Base-by-base conservation (phyloP, 306 rosid species). In the Coriaria nepalensis region DNA sequence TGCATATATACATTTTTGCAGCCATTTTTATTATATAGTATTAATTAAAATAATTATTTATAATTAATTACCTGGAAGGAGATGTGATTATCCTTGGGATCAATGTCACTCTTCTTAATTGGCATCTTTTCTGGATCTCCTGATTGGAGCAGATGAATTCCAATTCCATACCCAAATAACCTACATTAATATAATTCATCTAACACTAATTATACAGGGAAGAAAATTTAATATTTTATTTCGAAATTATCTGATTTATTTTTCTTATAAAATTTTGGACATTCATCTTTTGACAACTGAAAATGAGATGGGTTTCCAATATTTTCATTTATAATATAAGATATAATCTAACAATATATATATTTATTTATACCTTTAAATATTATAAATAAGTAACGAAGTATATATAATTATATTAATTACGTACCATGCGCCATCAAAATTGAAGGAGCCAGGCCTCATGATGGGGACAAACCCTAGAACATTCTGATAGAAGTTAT, bases 91-190 rank as follows among this genome's bases (percentile, higher is more conserved):
- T 69, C 77, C 57, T 77, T 87, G 15, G 95, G 88, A 66, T 86
- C 76, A 46, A 86, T 86, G 43, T 32, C 46, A 35, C 13, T 47
- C 47, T 52, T 69, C 65, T 69, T 65, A n/a, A n/a, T n/a, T 20
- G 77, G 73, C 73, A 68, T 57, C 43, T 50, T 47, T 33, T 68
- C 61, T 20, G 86, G 76, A 20, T 78, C 68, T 55, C 74, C 81
- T 49, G 81, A 66, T 67, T 86, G 93, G 35, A 82, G 78, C 7
- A 77, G 82, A 65, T 78, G 96, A 56, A 86, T 74, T 37, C 94
- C 96, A 55, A 86, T 70, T 15, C 94, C 90, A 65, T 74, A 73
- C 53, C 71, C 82, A 67, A 68, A 79, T 56, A 82, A 61, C 96
- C 96, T 86, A 37, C 2, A 35, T 36, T 11, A 20, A 13, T 29